Evolutionary conservation across 495 filamentous ascomycete species (phyloP), one percentile per base, ranked within the genome.

Genomic region (Podospora conica): DNA sequence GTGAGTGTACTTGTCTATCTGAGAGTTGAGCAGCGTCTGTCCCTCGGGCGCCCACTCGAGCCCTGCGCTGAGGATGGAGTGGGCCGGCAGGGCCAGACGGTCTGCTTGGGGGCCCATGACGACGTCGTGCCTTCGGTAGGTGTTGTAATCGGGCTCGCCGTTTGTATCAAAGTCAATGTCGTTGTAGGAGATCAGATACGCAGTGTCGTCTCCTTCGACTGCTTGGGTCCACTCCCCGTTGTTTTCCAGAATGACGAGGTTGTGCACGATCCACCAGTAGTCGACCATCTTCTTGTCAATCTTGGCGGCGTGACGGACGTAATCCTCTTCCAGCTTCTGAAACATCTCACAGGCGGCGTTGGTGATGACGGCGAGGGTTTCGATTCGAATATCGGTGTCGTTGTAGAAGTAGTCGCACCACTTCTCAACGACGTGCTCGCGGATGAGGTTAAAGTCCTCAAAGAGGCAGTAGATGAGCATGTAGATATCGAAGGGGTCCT

Each of bases 381-480:
- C 53, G 5, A 74, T n/a, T n/a, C n/a, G 66, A 22, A 67, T 53
- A 1, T 75, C 64, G 8, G 70, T 65, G 15, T 66, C 60, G 11
- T 76, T 66, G n/a, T 70, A 70, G 55, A 65, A 74, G 53, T 74
- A 75, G 56, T 74, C 72, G 27, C 69, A 72, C 72, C 70, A 74
- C 2, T 68, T 65, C 58, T 76, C 72, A 1, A 54, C 59, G 9
- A 76, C 58, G 58, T 73, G 66, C 53, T 68, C 74, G 31, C 74
- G 68, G 55, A 74, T 71, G 56, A 61, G 53, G 62, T 75, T 74
- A 57, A 75, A 76, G 60, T 77, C 74, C 11, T 68, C 70, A 29
- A 75, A 76, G 65, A 74, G 76, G 58, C 72, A 75, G 28, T 75
- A 72, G 28, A 77, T 58, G 67, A 74, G 68, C 70, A 75, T 73